Conservation (phyloP, 768 basidiomycete genomes). For the Fomitopsis serialis region DNA sequence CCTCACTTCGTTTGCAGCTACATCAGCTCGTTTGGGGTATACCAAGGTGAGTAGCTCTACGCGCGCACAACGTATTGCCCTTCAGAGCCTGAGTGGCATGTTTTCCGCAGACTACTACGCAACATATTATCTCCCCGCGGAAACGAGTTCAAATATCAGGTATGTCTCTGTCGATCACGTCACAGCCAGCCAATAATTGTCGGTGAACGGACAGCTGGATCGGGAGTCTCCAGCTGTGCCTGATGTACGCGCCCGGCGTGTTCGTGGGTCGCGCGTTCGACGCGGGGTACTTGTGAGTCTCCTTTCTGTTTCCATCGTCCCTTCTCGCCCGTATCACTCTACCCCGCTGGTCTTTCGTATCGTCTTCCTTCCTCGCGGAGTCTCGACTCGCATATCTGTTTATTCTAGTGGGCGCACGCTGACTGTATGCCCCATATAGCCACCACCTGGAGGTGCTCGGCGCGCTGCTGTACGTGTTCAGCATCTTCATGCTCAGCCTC, state of each 20-base stretch:
- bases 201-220: slow-evolving; percentile 18
- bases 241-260: slow-evolving; percentile 18
- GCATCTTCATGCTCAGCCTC: slow-evolving; percentile 37
- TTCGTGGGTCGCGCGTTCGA: slow-evolving; percentile 19
- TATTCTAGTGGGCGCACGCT: too few relatives aligned
- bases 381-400: neutral
- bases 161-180: neutral
- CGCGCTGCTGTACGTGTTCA: slow-evolving; percentile 22
- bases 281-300: slow-evolving; percentile 30
- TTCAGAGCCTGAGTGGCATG: neutral
- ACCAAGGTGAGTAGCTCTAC: slow-evolving; percentile 19
- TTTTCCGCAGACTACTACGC: slow-evolving; percentile 13
- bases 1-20: slow-evolving; percentile 10
- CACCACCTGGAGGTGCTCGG: slow-evolving; percentile 15
- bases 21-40: slow-evolving; percentile 24
- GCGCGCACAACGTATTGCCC: neutral
- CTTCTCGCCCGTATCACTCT: too few relatives aligned
- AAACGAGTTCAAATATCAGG: slow-evolving; percentile 17
- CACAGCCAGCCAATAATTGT: neutral
- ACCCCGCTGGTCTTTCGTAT: too few relatives aligned
- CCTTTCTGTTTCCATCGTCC: slow-evolving; percentile 1
- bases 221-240: slow-evolving; percentile 20
- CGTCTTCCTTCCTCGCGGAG: slow-evolving; percentile 2
- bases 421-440: too few relatives aligned
- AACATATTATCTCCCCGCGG: slow-evolving; percentile 12